Conservation (phyloP, 495 filamentous ascomycete species). For the Eremomyces bilateralis region DNA sequence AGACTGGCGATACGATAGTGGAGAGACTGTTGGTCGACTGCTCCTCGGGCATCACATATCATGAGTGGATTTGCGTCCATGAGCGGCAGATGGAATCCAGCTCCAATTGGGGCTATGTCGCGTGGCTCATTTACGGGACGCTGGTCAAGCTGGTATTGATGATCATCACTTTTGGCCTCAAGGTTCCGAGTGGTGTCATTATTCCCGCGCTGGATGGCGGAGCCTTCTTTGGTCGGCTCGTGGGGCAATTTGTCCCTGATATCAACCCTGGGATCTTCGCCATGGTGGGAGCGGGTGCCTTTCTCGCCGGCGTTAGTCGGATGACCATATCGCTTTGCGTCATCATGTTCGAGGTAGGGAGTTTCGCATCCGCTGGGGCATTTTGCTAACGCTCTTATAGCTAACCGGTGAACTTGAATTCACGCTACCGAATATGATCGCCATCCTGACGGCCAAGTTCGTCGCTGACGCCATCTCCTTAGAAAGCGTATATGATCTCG, state of each 20-base stretch:
- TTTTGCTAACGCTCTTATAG: neutral
- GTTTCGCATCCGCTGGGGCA: conserved; percentile 1
- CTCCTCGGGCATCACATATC: conserved; percentile 7
- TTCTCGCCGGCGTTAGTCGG: conserved; percentile 33
- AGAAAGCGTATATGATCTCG: conserved; percentile 33
- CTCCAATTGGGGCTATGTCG: conserved; percentile 21
- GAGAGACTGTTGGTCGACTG: conserved; percentile 32
- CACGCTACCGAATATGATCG: conserved; percentile 34
- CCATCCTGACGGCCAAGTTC: conserved; percentile 36
- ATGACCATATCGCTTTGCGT: conserved; percentile 37
- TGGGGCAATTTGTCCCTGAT: conserved; percentile 25
- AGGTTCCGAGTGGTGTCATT: conserved; percentile 36
- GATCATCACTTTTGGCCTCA: conserved; percentile 33
- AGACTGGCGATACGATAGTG: conserved; percentile 31
- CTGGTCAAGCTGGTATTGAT: conserved; percentile 31
- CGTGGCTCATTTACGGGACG: conserved; percentile 29
- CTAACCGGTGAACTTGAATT: conserved; percentile 22
- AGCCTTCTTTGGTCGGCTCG: conserved; percentile 31
- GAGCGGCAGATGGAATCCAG: conserved; percentile 15
- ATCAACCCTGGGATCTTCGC: conserved; percentile 36
- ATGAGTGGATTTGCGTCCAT: conserved; percentile 27
- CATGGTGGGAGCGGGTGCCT: conserved; percentile 37
- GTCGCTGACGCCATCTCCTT: conserved; percentile 29
- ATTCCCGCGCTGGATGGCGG: conserved; percentile 35
- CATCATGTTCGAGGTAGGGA: conserved; percentile 31